phyloP scores from a whole-genome alignment of 2,329 filamentous ascomycete genomes.

The Fusarium brevicatenulatum region DNA sequence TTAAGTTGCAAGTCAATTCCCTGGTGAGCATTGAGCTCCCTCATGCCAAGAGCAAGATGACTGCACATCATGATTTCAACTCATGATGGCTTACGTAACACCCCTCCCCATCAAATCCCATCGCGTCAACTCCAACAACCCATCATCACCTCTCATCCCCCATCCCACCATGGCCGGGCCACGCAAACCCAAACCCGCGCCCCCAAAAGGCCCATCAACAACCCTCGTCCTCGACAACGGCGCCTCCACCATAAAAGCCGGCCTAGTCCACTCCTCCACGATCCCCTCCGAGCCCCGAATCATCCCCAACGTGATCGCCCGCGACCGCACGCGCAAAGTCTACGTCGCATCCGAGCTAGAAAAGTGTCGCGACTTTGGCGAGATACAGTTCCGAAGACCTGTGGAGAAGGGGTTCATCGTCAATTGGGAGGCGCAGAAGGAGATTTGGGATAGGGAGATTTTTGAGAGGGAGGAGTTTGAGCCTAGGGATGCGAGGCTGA shows the following conservation, averaged over 20 bases:
- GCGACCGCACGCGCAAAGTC: slow-evolving; percentile 79
- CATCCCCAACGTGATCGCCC: slow-evolving; percentile 89
- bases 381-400: slow-evolving; percentile 85
- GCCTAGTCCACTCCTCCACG: slow-evolving; percentile 68
- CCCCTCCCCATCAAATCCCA: slow-evolving; percentile 27
- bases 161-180: slow-evolving; percentile 54
- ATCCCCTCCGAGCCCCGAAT: slow-evolving; percentile 68
- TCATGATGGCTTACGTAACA: slow-evolving; percentile 35
- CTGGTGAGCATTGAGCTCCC: neutral
- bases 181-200: slow-evolving; percentile 63
- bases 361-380: slow-evolving; percentile 86
- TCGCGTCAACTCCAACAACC: slow-evolving; percentile 17
- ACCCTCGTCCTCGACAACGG: slow-evolving; percentile 96
- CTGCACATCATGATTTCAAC: slow-evolving; percentile 12
- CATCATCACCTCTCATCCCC: neutral
- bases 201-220: slow-evolving; percentile 64
- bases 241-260: slow-evolving; percentile 90
- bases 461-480: slow-evolving; percentile 79
- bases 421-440: slow-evolving; percentile 95
- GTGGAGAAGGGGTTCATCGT: slow-evolving; percentile 96
- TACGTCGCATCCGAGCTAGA: slow-evolving; percentile 84
- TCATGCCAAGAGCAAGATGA: slow-evolving; percentile 2
- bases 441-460: slow-evolving; percentile 93
- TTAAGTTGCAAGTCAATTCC: accelerated
- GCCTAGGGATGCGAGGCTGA: slow-evolving; percentile 76